Base-by-base conservation (phyloP, 768 basidiomycete genomes). In the Tricholoma terreum region DNA sequence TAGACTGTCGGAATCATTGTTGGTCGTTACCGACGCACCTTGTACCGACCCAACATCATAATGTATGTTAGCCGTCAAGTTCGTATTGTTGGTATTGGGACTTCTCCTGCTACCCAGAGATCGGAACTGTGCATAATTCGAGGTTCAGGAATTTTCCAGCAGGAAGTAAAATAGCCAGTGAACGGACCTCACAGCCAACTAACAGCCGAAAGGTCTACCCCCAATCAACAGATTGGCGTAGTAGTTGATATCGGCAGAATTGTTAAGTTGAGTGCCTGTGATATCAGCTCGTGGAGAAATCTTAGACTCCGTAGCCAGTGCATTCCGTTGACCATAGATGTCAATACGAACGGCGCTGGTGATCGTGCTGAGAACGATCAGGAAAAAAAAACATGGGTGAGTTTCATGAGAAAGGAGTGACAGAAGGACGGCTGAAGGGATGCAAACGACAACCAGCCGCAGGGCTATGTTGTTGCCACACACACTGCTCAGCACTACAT, bases 121-220 rank as follows among this genome's bases (percentile, higher is more conserved):
- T 89, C 87, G 14, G 86, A 86, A 58, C 86, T 89, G 48, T 46
- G 8, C 19, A 9, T 31, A 35, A n/a, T n/a, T n/a, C n/a, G n/a
- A n/a, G n/a, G 30, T 52, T 43, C 22, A 24, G 14, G 10, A 36
- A 4, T 55, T 48, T 54, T 11, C 30, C n/a, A 12, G 33, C 10
- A 22, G 35, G 8, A 54, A 46, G 17, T 17, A 4, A 34, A 34
- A 11, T 22, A 38, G 19, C 38, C n/a, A n/a, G n/a, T 11, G 22
- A 54, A 62, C 71, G 24, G 24, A 80, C 79, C 79, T 80, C 36
- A 78, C 80, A 24, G 80, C 81, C 80, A 50, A 82, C 68, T 27
- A 79, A 67, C 21, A 78, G 70, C 6, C 63, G 64, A 58, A 77
- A 78, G 3, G 56, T 22, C 38, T 69, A 63, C 21, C 73, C 73